Evolutionary conservation across 129 eudicot genomes (phyloP).

Genomic region (Lactuca sativa): DNA sequence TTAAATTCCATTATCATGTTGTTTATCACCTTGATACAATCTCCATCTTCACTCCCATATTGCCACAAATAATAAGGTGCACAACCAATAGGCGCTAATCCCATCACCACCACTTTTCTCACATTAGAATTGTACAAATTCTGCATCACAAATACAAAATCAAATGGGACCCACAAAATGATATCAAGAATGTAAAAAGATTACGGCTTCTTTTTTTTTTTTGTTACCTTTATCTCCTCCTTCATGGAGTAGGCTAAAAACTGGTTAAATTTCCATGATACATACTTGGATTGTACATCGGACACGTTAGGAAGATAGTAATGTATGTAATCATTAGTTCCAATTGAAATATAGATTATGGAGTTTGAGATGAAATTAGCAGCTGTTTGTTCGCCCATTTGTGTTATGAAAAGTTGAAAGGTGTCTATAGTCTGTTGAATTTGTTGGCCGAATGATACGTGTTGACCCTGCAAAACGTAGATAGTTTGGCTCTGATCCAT

Average conservation of each 20-base stretch:
- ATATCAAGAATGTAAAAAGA: not conserved
- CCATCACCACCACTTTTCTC: constrained; percentile 87
- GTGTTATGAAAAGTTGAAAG: constrained; percentile 69
- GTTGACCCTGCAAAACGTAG: constrained; percentile 71
- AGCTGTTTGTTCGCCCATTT: constrained; percentile 81
- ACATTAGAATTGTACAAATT: constrained; percentile 69
- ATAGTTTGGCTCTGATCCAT: not conserved
- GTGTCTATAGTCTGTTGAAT: constrained; percentile 90
- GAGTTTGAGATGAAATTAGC: constrained; percentile 62
- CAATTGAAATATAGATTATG: constrained; percentile 79
- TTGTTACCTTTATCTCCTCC: constrained; percentile 71
- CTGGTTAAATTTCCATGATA: constrained; percentile 78
- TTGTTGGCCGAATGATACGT: constrained; percentile 80
- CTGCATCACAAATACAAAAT: constrained; percentile 37
- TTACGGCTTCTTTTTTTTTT: not conserved
- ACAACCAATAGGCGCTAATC: constrained; percentile 90
- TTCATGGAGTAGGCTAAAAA: constrained; percentile 66
- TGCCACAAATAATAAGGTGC: constrained; percentile 93
- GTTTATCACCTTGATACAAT: constrained; percentile 67
- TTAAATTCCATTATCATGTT: constrained; percentile 90
- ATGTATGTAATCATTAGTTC: constrained; percentile 92
- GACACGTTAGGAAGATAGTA: constrained; percentile 89
- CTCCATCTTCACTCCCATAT: constrained; percentile 62
- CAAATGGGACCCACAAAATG: not conserved
- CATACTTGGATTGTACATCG: constrained; percentile 63